phyloP scores from a whole-genome alignment of 768 basidiomycete species.

The Trametes cubensis region DNA sequence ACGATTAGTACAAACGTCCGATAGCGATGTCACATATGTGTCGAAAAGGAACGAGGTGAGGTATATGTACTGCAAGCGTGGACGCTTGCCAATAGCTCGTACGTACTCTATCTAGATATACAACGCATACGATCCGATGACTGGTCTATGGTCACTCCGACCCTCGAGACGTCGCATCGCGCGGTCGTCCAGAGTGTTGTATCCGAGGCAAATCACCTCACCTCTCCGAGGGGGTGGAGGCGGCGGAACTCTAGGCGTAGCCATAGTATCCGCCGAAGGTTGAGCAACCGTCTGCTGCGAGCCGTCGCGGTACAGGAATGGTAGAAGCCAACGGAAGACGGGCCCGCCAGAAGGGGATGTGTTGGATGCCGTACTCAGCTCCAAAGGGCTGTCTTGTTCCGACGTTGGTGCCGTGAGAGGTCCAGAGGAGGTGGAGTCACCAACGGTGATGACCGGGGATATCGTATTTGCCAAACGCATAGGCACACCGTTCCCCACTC shows the following conservation, averaged over 20 bases:
- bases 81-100: background rate
- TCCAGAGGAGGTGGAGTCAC: background rate
- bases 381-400: slow-evolving; percentile 3
- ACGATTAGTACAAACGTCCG: slow-evolving; percentile 8
- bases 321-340: slow-evolving; percentile 20
- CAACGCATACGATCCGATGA: slow-evolving; percentile 76
- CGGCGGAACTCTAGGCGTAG: slow-evolving; percentile 17
- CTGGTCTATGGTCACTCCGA: slow-evolving; percentile 82
- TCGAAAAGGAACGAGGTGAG: background rate
- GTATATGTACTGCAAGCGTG: slow-evolving; percentile 8
- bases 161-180: slow-evolving; percentile 78
- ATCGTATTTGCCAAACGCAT: slow-evolving; percentile 22
- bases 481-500: slow-evolving; percentile 10
- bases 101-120: slow-evolving; percentile 45
- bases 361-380: background rate
- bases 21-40: background rate
- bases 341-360: slow-evolving; percentile 12
- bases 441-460: slow-evolving; percentile 13
- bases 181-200: slow-evolving; percentile 73
- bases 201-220: slow-evolving; percentile 72
- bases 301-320: slow-evolving; percentile 46
- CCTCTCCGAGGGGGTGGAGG: slow-evolving; percentile 50
- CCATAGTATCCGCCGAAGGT: slow-evolving; percentile 21
- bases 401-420: background rate
- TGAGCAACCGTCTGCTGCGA: slow-evolving; percentile 31